These are phyloP conservation scores for Raphanus raphanistrum DNA, from an alignment of 345 rosid species.

Conservation along the genomic window DNA sequence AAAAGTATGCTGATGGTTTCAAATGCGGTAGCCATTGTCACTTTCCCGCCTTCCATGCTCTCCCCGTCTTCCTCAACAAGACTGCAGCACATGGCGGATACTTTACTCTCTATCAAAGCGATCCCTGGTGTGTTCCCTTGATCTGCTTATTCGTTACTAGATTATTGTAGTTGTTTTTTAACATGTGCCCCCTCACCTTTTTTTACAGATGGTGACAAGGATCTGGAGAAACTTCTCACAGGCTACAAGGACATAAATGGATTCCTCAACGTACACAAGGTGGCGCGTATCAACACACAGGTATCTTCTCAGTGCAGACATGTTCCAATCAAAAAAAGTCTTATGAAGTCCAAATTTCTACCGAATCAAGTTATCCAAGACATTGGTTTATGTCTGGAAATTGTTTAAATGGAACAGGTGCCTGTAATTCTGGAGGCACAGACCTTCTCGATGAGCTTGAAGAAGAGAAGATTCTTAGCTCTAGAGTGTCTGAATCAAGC, in stretches of 20 bases:
- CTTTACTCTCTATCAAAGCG: constrained; percentile 80
- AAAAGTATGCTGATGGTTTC: constrained; percentile 74
- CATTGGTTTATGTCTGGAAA: neutral
- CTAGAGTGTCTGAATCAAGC: constrained; percentile 93
- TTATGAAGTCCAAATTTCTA: constrained; percentile 6
- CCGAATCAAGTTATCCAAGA: neutral
- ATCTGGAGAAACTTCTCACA: constrained; percentile 71
- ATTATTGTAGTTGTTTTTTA: neutral
- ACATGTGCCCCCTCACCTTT: neutral
- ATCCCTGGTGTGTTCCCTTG: constrained; percentile 58
- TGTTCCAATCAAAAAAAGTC: neutral
- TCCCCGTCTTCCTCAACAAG: constrained; percentile 66
- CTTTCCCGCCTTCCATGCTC: constrained; percentile 75
- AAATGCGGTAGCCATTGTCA: constrained; percentile 75
- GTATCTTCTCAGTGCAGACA: constrained; percentile 36
- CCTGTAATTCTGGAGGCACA: constrained; percentile 83
- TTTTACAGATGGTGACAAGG: constrained; percentile 73
- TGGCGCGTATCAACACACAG: constrained; percentile 81
- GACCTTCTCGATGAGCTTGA: constrained; percentile 80
- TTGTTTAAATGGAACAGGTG: constrained; percentile 48
- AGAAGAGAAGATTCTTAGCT: constrained; percentile 71
- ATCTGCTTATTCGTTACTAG: constrained; percentile 9
- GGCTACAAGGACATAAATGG: constrained; percentile 96
- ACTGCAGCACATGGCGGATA: constrained; percentile 90
- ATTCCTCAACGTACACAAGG: constrained; percentile 79